Percentiles rank a stretch among this genome's conserved stretches.
Conservation (phyloP, 2,329 filamentous ascomycete species). For the Phyllosticta capitalensis region DNA sequence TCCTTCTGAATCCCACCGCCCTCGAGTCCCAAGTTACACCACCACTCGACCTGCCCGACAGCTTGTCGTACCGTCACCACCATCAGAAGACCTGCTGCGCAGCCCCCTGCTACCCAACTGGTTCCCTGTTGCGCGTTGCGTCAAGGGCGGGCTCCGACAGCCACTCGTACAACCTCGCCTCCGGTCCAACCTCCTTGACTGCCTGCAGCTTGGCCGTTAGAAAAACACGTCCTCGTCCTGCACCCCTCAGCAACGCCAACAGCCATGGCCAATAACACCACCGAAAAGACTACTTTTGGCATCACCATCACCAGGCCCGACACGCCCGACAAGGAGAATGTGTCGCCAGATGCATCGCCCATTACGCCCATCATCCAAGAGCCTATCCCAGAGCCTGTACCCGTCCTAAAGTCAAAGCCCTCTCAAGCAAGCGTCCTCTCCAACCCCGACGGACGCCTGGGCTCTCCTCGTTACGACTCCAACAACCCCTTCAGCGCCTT, state of each 20-base stretch:
- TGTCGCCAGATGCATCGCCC: not conserved
- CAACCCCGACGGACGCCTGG: not conserved
- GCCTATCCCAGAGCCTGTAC: not conserved
- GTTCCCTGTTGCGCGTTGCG: not conserved
- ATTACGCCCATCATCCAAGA: not conserved
- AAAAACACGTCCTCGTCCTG: not conserved
- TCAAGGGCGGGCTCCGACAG: not conserved
- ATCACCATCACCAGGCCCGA: conserved; percentile 9
- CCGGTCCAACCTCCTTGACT: not conserved
- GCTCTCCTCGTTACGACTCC: conserved; percentile 18
- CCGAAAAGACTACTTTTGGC: conserved; percentile 11
- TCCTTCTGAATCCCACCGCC: not conserved
- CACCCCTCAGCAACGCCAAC: not conserved
- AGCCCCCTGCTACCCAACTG: not conserved
- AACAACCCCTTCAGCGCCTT: conserved; percentile 37
- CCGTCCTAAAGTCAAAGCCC: conserved; percentile 3
- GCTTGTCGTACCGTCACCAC: not conserved
- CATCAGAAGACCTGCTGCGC: not conserved
- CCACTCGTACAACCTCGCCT: not conserved
- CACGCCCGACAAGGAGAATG: not conserved
- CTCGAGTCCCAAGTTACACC: not conserved
- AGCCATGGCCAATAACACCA: conserved; percentile 1
- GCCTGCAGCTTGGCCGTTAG: not conserved
- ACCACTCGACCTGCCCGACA: not conserved
- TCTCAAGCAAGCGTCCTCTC: conserved; percentile 6